phyloP scores from a whole-genome alignment of 306 rosid genomes.

The Fragaria nilgerrensis region DNA sequence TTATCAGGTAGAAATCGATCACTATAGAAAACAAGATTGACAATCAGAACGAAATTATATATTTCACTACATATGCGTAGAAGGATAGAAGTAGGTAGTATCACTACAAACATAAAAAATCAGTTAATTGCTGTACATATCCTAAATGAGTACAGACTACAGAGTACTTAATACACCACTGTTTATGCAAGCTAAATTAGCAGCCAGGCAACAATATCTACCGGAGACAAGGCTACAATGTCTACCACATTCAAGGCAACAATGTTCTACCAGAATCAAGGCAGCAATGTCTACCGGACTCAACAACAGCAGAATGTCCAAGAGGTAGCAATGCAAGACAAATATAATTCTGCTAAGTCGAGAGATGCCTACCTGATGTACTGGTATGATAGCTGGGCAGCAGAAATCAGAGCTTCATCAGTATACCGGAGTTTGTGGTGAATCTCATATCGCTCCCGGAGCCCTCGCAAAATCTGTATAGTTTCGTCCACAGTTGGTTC shows the following conservation, averaged over 20 bases:
- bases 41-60: not conserved
- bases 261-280: not conserved
- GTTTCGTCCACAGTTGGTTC: constrained; percentile 93
- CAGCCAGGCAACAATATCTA: not conserved
- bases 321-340: not conserved
- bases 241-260: too few relatives aligned
- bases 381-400: constrained; percentile 88
- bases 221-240: too few relatives aligned
- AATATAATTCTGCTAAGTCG: not conserved
- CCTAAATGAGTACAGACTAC: not conserved
- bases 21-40: constrained; percentile 41
- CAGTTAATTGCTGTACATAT: not conserved
- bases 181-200: not conserved
- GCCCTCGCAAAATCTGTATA: constrained; percentile 81
- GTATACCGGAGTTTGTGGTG: constrained; percentile 97
- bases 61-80: not conserved
- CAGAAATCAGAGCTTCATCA: constrained; percentile 84
- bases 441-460: constrained; percentile 89
- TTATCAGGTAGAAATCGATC: constrained; percentile 95
- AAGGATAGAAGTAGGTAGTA: not conserved
- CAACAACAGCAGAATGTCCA: not conserved
- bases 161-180: not conserved
- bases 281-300: not conserved
- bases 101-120: not conserved
- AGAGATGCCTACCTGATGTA: constrained; percentile 68